Conservation (phyloP, 139 green algal genomes). For the Picochlorum costavermella region DNA sequence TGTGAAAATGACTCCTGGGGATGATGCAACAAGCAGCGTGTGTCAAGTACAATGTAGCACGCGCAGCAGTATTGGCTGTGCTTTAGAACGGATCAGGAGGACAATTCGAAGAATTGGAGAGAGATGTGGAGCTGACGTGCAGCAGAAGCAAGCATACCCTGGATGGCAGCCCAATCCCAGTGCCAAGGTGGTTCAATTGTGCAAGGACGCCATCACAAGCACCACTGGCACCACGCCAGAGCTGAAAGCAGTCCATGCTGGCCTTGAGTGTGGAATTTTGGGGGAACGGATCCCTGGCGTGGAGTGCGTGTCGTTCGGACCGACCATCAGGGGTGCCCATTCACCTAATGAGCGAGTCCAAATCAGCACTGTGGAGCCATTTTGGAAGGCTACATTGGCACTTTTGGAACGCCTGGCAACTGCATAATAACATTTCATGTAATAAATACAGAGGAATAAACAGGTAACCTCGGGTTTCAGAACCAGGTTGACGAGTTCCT, state of each 20-base stretch:
- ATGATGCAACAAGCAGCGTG: neutral
- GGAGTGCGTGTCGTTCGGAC: slow-evolving; percentile 59
- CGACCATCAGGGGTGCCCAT: slow-evolving; percentile 67
- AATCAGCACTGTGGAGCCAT: slow-evolving; percentile 51
- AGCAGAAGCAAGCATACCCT: slow-evolving; percentile 49
- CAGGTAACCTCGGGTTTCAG: no score
- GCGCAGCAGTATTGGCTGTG: slow-evolving; percentile 40
- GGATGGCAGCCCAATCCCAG: slow-evolving; percentile 55
- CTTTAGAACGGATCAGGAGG: slow-evolving; percentile 38
- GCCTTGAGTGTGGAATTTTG: slow-evolving; percentile 79
- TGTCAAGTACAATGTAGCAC: slow-evolving; percentile 41
- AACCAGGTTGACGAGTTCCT: no score
- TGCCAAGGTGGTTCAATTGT: slow-evolving; percentile 37
- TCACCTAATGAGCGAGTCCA: slow-evolving; percentile 54
- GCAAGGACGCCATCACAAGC: slow-evolving; percentile 18
- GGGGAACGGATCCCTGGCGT: slow-evolving; percentile 49
- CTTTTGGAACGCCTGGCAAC: slow-evolving; percentile 41
- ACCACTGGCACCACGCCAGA: slow-evolving; percentile 27
- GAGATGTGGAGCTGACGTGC: slow-evolving; percentile 12
- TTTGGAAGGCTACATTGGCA: slow-evolving; percentile 47
- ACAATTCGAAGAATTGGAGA: slow-evolving; percentile 29
- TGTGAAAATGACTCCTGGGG: slow-evolving; percentile 12
- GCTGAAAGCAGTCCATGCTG: slow-evolving; percentile 58
- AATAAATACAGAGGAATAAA: no score
- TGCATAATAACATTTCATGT: neutral